Conservation (phyloP, 1,139 yeast genomes). For the Yamadazyma friedrichii region DNA sequence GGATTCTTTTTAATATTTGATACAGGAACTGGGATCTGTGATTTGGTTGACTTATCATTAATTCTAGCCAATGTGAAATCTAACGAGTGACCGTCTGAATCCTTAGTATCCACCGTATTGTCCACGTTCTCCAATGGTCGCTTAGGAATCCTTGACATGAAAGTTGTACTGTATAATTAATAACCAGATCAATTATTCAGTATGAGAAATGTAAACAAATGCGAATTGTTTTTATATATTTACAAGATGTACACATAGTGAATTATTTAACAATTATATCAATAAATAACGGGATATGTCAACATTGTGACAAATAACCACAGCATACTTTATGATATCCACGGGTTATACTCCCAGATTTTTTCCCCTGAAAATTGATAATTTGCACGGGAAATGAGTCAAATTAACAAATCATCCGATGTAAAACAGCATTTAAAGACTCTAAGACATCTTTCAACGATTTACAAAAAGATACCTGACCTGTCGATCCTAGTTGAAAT, state of each 20-base stretch:
- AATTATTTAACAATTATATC: not conserved
- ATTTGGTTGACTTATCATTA: not conserved
- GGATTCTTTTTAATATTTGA: conserved; percentile 9
- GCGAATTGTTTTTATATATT: conserved; percentile 8
- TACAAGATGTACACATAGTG: conserved; percentile 5
- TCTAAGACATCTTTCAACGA: too few species aligned
- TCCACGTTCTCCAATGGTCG: conserved; percentile 11
- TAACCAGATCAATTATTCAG: not conserved
- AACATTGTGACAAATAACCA: too few species aligned
- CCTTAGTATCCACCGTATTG: conserved; percentile 8
- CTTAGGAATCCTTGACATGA: conserved; percentile 9
- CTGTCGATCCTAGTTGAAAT: conserved; percentile 42
- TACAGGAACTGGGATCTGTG: conserved; percentile 1
- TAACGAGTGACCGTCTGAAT: not conserved
- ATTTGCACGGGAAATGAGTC: too few species aligned
- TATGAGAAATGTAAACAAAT: conserved; percentile 9
- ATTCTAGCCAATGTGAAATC: conserved; percentile 8
- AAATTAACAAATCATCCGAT: too few species aligned
- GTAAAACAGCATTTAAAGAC: too few species aligned
- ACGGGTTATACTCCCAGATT: too few species aligned
- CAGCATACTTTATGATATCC: too few species aligned
- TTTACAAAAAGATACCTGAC: too few species aligned
- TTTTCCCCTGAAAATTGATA: too few species aligned
- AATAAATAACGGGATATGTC: not conserved
- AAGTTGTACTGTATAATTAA: not conserved